phyloP scores from a whole-genome alignment of 1,284 basidiomycete species.

The Sanghuangporus weigelae region DNA sequence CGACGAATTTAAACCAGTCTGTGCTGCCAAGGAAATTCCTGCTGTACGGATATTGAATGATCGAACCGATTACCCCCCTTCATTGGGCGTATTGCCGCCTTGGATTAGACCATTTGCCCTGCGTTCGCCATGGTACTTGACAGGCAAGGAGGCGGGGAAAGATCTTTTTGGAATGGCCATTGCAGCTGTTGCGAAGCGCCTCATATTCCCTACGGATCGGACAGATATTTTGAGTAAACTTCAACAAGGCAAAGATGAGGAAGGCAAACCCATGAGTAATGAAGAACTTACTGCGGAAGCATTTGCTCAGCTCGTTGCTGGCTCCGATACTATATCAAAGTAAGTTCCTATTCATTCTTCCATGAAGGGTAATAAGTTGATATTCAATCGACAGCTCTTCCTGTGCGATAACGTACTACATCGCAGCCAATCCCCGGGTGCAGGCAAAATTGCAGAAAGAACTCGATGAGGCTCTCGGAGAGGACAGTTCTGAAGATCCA shows the following conservation, averaged over 20 bases:
- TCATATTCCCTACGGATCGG: constrained; percentile 10
- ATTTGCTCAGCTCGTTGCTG: constrained; percentile 45
- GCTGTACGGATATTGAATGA: constrained; percentile 86
- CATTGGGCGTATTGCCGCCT: constrained; percentile 75
- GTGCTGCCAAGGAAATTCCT: constrained; percentile 33
- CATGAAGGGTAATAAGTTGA: not conserved
- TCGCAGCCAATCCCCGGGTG: constrained; percentile 60
- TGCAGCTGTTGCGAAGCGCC: constrained; percentile 38
- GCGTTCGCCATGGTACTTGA: constrained; percentile 69
- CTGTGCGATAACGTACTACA: constrained; percentile 53
- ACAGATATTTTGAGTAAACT: constrained; percentile 12
- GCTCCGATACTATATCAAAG: constrained; percentile 72
- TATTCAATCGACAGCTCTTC: not conserved
- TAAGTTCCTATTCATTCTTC: constrained; percentile 30
- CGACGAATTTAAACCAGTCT: not conserved
- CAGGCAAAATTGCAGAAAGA: constrained; percentile 75
- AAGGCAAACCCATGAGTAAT: constrained; percentile 38
- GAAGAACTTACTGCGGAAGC: constrained; percentile 48
- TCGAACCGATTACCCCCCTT: constrained; percentile 83
- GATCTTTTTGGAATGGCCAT: constrained; percentile 67
- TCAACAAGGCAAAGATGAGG: constrained; percentile 37
- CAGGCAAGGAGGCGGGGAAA: constrained; percentile 38
- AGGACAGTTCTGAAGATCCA: constrained; percentile 42
- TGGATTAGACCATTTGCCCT: constrained; percentile 65
- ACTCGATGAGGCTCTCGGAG: constrained; percentile 69